phyloP scores from a whole-genome alignment of 73 alveolate species.

The Paramecium sonneborni region DNA sequence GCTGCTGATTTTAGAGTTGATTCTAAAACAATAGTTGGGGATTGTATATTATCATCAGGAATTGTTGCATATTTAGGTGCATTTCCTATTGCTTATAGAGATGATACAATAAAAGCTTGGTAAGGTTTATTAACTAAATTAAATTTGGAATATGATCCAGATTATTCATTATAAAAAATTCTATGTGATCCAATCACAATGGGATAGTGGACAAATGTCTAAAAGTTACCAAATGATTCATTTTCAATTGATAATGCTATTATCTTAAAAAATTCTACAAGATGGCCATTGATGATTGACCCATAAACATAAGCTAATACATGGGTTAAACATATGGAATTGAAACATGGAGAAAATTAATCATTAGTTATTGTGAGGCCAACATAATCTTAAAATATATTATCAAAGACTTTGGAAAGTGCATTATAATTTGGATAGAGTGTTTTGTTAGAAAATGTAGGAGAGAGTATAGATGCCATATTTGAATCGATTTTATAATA shows the following conservation, averaged over 20 bases:
- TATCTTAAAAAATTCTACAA: constrained; percentile 94
- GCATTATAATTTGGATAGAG: constrained; percentile 94
- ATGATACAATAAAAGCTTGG: constrained; percentile 95
- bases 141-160: constrained; percentile 72
- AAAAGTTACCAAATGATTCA: constrained; percentile 93
- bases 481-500: constrained; percentile 94
- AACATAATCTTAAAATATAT: constrained; percentile 82
- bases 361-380: constrained; percentile 77
- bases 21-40: constrained; percentile 96
- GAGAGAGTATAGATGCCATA: constrained; percentile 93
- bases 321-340: constrained; percentile 91
- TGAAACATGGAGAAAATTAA: constrained; percentile 60
- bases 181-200: constrained; percentile 98
- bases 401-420: constrained; percentile 83
- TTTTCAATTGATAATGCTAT: constrained; percentile 98
- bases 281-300: constrained; percentile 99
- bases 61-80: constrained; percentile 99
- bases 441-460: constrained; percentile 96
- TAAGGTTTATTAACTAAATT: constrained; percentile 70
- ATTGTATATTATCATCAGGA: constrained; percentile 97
- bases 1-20: constrained; percentile 78
- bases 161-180: constrained; percentile 81
- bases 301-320: constrained; percentile 98
- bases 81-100: constrained; percentile 95
- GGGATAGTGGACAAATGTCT: constrained; percentile 94